phyloP scores from a whole-genome alignment of 2,329 filamentous ascomycete species.

The Alternaria panax region DNA sequence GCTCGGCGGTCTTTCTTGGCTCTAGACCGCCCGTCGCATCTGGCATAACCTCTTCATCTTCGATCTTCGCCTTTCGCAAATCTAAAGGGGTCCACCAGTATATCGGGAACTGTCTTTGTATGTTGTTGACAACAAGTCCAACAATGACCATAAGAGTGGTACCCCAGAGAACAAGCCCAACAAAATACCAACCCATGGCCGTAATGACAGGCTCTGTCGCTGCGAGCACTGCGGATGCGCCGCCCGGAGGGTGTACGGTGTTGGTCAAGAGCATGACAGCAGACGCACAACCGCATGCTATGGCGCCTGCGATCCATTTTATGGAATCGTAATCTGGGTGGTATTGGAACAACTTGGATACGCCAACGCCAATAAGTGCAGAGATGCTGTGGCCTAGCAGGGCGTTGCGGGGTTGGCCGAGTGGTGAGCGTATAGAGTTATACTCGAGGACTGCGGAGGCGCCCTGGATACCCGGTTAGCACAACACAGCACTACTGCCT shows the following conservation, averaged over 20 bases:
- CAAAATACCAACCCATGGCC: constrained; percentile 56
- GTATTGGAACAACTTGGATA: constrained; percentile 56
- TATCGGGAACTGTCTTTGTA: constrained; percentile 55
- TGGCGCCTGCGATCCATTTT: constrained; percentile 55
- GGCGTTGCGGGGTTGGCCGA: constrained; percentile 58
- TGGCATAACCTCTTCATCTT: constrained; percentile 34
- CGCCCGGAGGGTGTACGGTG: constrained; percentile 60
- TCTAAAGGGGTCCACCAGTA: constrained; percentile 59
- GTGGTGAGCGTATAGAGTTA: constrained; percentile 56
- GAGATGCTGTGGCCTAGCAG: constrained; percentile 56
- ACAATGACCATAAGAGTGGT: constrained; percentile 53
- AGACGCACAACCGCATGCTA: constrained; percentile 54
- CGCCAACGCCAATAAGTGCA: constrained; percentile 54
- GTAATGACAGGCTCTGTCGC: constrained; percentile 51
- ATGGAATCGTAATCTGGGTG: constrained; percentile 48
- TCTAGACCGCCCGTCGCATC: constrained; percentile 33
- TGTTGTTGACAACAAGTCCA: constrained; percentile 56
- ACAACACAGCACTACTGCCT: not conserved
- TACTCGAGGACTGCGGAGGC: constrained; percentile 59
- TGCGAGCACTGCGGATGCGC: constrained; percentile 58
- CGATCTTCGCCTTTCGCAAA: constrained; percentile 34
- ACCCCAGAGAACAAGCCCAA: constrained; percentile 53
- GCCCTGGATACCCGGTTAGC: constrained; percentile 41
- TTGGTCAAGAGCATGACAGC: constrained; percentile 57
- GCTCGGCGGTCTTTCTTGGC: constrained; percentile 22